phyloP scores from a whole-genome alignment of 2,329 filamentous ascomycete species.

The Epichloe bromicola region DNA sequence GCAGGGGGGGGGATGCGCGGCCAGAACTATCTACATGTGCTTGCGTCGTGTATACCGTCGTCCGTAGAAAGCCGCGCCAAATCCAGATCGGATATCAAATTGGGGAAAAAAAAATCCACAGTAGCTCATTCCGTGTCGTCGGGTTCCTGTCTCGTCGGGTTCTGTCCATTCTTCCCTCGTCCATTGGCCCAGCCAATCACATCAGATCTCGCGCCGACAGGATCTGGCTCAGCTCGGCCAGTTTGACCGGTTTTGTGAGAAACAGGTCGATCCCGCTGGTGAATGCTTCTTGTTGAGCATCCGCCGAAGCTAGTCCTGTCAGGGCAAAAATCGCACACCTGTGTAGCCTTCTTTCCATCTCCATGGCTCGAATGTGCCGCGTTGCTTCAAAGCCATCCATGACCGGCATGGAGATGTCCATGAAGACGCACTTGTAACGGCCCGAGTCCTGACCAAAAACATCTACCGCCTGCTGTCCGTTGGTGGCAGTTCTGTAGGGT shows the following conservation, averaged over 20 bases:
- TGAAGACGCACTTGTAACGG: conserved; percentile 16
- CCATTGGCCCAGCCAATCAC: not conserved
- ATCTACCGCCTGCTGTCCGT: conserved; percentile 18
- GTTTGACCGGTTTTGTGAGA: conserved; percentile 36
- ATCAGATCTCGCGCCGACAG: conserved; percentile 1
- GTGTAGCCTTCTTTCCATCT: not conserved
- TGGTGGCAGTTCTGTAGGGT: conserved; percentile 11
- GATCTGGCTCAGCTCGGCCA: conserved; percentile 20
- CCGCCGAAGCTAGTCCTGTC: conserved; percentile 33
- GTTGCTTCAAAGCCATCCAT: conserved; percentile 37
- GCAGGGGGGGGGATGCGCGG: too few relatives aligned
- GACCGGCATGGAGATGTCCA: conserved; percentile 41
- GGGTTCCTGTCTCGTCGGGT: not conserved
- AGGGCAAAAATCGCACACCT: conserved; percentile 31
- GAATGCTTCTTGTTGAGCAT: conserved; percentile 36
- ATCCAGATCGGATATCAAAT: too few relatives aligned
- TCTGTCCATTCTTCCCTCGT: not conserved
- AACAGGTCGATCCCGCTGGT: conserved; percentile 38
- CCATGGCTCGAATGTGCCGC: conserved; percentile 25
- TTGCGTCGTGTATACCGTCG: too few relatives aligned
- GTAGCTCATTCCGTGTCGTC: not conserved
- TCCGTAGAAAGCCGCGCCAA: too few relatives aligned
- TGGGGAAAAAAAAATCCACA: too few relatives aligned
- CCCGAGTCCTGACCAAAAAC: conserved; percentile 9
- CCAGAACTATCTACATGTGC: too few relatives aligned